phyloP scores from a whole-genome alignment of 2,329 filamentous ascomycete genomes.

The Paecilomyces niveus region DNA sequence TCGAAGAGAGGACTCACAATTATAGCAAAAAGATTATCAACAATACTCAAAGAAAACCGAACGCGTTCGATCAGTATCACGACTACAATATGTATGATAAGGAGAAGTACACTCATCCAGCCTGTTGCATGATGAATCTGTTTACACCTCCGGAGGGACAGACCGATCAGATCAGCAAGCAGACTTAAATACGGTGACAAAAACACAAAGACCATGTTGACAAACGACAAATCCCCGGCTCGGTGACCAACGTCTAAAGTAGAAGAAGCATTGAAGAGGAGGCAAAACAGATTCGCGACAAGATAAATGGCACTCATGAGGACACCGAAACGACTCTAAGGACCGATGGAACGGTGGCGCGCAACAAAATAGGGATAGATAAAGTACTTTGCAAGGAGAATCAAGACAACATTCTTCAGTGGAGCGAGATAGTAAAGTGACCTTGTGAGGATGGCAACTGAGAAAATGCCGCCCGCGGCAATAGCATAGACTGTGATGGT shows the following conservation, averaged over 20 bases:
- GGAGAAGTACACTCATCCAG: slow-evolving; percentile 6
- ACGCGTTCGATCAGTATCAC: slow-evolving; percentile 1
- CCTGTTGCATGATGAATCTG: slow-evolving; percentile 7
- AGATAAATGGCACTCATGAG: not conserved
- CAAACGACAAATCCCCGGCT: slow-evolving; percentile 5
- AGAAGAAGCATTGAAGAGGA: slow-evolving; percentile 4
- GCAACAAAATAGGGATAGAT: slow-evolving; percentile 15
- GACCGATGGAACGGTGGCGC: slow-evolving; percentile 6
- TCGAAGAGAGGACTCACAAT: slow-evolving; percentile 5
- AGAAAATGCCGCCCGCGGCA: slow-evolving; percentile 14
- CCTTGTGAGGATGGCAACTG: slow-evolving; percentile 12
- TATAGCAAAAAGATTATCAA: slow-evolving; percentile 5
- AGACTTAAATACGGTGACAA: slow-evolving; percentile 6
- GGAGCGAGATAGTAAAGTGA: slow-evolving; percentile 3
- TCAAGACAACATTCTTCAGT: slow-evolving; percentile 4
- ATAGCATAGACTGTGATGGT: slow-evolving; percentile 15
- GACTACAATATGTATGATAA: slow-evolving; percentile 5
- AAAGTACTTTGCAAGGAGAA: slow-evolving; percentile 13
- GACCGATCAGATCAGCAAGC: slow-evolving; percentile 5
- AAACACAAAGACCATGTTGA: slow-evolving; percentile 9
- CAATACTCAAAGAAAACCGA: slow-evolving; percentile 4
- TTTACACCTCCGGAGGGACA: slow-evolving; percentile 6
- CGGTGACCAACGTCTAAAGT: slow-evolving; percentile 4
- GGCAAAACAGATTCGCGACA: slow-evolving; percentile 6
- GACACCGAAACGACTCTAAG: slow-evolving; percentile 11